Percentiles rank a stretch among this genome's conserved stretches.
phyloP scores from a whole-genome alignment of 2,329 filamentous ascomycete genomes.

The Fusarium illudens region DNA sequence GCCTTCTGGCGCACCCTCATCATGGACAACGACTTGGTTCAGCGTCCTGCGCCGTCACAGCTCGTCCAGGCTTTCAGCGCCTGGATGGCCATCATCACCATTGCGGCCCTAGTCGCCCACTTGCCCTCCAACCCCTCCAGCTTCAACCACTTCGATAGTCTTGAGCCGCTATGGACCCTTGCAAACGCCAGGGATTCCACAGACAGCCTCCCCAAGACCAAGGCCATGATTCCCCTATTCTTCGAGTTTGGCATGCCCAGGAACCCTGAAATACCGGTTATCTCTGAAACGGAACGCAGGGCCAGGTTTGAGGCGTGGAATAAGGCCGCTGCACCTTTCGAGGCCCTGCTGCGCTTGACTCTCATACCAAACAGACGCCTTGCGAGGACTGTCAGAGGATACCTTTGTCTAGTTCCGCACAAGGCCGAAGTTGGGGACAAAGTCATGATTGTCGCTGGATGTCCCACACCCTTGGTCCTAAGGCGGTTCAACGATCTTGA shows the following conservation, averaged over 20 bases:
- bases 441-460: slow-evolving; percentile 31
- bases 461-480: slow-evolving; percentile 26
- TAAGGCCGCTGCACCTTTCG: slow-evolving; percentile 26
- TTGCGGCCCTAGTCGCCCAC: slow-evolving; percentile 11
- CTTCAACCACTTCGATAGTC: slow-evolving; percentile 26
- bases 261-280: slow-evolving; percentile 6
- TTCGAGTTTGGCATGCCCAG: slow-evolving; percentile 20
- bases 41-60: slow-evolving; percentile 26
- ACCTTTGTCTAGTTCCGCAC: slow-evolving; percentile 30
- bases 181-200: slow-evolving; percentile 32
- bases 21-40: slow-evolving; percentile 33
- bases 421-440: slow-evolving; percentile 21
- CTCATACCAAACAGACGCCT: slow-evolving; percentile 28
- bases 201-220: slow-evolving; percentile 27
- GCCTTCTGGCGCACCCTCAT: slow-evolving; percentile 42
- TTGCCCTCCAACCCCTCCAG: slow-evolving; percentile 10
- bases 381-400: slow-evolving; percentile 28
- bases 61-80: slow-evolving; percentile 25
- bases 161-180: slow-evolving; percentile 35
- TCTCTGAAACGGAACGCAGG: slow-evolving; percentile 13
- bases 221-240: slow-evolving; percentile 18
- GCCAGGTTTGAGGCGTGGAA: slow-evolving; percentile 7
- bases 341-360: slow-evolving; percentile 23
- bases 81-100: slow-evolving; percentile 27
- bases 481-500: slow-evolving; percentile 16